These are phyloP conservation scores for Ophiostoma ulmi DNA, from an alignment of 2,329 filamentous ascomycete genomes.

Conservation along the genomic window DNA sequence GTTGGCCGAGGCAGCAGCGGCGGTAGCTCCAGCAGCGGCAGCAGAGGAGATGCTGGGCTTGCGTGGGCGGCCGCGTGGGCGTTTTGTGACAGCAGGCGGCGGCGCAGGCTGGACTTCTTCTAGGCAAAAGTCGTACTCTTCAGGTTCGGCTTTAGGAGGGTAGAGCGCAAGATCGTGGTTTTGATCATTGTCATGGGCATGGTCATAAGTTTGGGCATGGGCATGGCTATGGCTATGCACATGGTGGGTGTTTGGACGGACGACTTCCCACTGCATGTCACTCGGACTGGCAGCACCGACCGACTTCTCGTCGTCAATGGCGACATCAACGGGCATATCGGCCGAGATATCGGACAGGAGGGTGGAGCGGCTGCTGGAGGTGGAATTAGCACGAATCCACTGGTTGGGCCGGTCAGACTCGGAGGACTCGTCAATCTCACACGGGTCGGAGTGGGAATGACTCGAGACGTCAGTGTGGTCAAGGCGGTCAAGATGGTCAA, in stretches of 20 bases:
- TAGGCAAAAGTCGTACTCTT: slow-evolving; percentile 51
- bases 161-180: neutral
- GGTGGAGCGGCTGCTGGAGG: slow-evolving; percentile 31
- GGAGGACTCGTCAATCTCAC: slow-evolving; percentile 28
- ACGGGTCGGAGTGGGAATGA: neutral
- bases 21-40: slow-evolving; percentile 44
- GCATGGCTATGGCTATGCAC: neutral
- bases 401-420: slow-evolving; percentile 36
- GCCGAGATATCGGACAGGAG: slow-evolving; percentile 34
- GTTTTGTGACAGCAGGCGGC: slow-evolving; percentile 42
- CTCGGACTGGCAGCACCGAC: neutral
- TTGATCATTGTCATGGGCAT: neutral
- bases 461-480: slow-evolving; percentile 32
- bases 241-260: slow-evolving; percentile 33
- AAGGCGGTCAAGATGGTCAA: neutral
- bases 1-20: slow-evolving; percentile 46
- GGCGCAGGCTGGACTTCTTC: slow-evolving; percentile 48
- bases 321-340: slow-evolving; percentile 34
- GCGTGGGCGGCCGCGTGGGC: slow-evolving; percentile 72
- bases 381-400: slow-evolving; percentile 34
- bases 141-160: slow-evolving; percentile 40
- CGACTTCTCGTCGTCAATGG: slow-evolving; percentile 27
- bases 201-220: neutral
- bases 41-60: slow-evolving; percentile 66
- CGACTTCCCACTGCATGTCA: slow-evolving; percentile 44